Percentiles rank a stretch among this genome's conserved stretches.
phyloP scores from a whole-genome alignment of 805 yeast species.

The Priceomyces fermenticarens region DNA sequence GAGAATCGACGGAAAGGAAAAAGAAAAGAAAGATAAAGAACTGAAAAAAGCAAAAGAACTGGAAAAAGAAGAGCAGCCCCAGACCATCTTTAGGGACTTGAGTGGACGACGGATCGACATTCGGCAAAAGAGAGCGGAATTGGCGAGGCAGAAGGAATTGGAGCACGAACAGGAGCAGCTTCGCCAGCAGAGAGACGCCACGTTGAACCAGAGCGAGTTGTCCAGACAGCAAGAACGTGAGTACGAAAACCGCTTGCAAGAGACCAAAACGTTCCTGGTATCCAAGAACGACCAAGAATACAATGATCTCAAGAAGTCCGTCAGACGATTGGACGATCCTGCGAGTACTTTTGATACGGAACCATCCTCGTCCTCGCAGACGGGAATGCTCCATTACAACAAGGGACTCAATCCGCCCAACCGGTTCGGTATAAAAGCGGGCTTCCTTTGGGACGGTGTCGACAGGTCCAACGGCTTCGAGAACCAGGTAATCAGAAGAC shows the following conservation, averaged over 20 bases:
- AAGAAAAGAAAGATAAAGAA: neutral
- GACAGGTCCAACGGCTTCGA: conserved; percentile 90
- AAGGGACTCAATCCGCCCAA: conserved; percentile 58
- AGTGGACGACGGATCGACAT: conserved; percentile 54
- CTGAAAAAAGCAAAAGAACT: neutral
- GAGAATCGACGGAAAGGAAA: conserved; percentile 30
- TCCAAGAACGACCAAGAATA: conserved; percentile 36
- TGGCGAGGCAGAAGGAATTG: conserved; percentile 15
- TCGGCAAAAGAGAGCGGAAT: conserved; percentile 18
- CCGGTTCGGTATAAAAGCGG: conserved; percentile 75
- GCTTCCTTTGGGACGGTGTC: conserved; percentile 82
- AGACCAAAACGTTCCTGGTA: conserved; percentile 18
- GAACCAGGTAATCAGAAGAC: conserved; percentile 47
- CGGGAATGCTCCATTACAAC: conserved; percentile 54
- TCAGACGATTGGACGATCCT: conserved; percentile 61
- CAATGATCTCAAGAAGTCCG: conserved; percentile 27
- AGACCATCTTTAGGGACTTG: conserved; percentile 59
- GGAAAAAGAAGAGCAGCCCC: conserved; percentile 1
- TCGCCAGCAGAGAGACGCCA: conserved; percentile 22
- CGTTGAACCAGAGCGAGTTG: conserved; percentile 37
- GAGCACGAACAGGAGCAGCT: conserved; percentile 10
- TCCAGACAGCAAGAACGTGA: conserved; percentile 34
- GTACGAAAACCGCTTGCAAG: conserved; percentile 24
- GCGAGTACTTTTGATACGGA: conserved; percentile 40
- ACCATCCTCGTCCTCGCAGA: conserved; percentile 9